Conservation (phyloP, 495 filamentous ascomycete species). For the Xylaria bambusicola region DNA sequence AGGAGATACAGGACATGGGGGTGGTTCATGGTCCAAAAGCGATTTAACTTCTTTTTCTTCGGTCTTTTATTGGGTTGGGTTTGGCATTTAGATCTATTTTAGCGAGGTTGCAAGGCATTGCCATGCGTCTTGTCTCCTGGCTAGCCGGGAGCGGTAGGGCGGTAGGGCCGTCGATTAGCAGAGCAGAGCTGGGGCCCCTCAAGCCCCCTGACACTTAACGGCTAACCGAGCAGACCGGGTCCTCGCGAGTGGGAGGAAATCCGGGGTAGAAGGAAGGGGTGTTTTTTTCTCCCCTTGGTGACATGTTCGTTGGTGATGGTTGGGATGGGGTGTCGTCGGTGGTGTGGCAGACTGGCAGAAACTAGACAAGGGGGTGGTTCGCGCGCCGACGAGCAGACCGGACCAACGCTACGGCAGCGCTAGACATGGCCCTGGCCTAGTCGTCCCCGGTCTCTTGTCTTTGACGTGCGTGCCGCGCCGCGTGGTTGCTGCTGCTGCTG, state of each 20-base stretch:
- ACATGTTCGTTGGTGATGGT: conserved; percentile 6
- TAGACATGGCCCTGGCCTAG: conserved; percentile 15
- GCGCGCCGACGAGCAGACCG: conserved; percentile 17
- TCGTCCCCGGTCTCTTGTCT: conserved; percentile 12
- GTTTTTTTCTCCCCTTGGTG: no score
- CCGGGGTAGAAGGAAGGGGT: conserved; percentile 5
- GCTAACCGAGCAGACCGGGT: conserved; percentile 8
- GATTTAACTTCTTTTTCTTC: not conserved
- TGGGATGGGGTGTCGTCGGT: conserved; percentile 17
- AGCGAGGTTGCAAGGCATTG: conserved; percentile 22
- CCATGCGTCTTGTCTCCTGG: conserved; percentile 15
- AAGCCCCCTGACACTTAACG: conserved; percentile 1
- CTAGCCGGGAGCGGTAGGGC: not conserved
- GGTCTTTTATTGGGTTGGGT: conserved; percentile 9
- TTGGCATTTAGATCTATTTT: conserved; percentile 20
- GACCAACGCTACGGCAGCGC: conserved; percentile 21
- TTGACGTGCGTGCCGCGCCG: conserved; percentile 9
- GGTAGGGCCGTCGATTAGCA: conserved; percentile 8
- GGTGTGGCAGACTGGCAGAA: conserved; percentile 34
- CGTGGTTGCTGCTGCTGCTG: conserved; percentile 5
- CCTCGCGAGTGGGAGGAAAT: conserved; percentile 11
- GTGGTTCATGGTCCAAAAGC: no score
- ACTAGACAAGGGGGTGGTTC: conserved; percentile 37
- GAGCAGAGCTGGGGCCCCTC: conserved; percentile 7
- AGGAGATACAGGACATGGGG: conserved; percentile 17